Evolutionary conservation across 345 rosid species (phyloP), one percentile per base, ranked within the genome.

Genomic region (Brassica cretica): DNA sequence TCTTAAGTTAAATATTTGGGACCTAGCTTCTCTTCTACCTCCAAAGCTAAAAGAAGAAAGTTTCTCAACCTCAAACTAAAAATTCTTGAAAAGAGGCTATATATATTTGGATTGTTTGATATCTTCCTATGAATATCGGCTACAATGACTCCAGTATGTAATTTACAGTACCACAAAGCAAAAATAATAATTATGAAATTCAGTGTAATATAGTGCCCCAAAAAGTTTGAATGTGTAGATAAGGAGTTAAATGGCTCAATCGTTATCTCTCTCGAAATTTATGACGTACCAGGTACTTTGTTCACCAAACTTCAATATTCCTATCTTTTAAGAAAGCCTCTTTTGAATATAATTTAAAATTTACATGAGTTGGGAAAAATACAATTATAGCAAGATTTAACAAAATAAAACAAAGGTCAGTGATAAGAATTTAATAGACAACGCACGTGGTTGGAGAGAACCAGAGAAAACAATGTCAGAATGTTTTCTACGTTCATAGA

Each of bases 381-480:
- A 46, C 53, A 46, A 6, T 55, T 56, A 8, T 19, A 56, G 61
- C 27, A 18, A 56, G 61, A 56, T 18, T 56, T 19, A 18, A 56
- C 61, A 18, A 56, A 18, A 56, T 56, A 56, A 27, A 67, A 24
- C 33, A 39, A 41, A 67, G 2, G 29, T 15, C 46, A 25, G 64
- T 18, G 63, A 8, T 53, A 69, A 51, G 73, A 69, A 51, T 69
- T 69, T 27, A 49, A 69, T 51, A 9, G 12, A 14, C 12, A 53
- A 15, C 59, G 68, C 78, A 66, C 44, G 72, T 66, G 78, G 66
- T 55, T 74, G 11, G 29, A 56, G 59, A 53, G 24, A 53, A 74
- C 39, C 33, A 55, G 58, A 66, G 12, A 75, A 58, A 66, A 75
- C 66, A 66, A 53, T 66, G 72, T 75, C 72, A 53, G 59, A 53